Evolutionary conservation across 768 basidiomycete species (phyloP).

Genomic region (Rhodotorula graminis): DNA sequence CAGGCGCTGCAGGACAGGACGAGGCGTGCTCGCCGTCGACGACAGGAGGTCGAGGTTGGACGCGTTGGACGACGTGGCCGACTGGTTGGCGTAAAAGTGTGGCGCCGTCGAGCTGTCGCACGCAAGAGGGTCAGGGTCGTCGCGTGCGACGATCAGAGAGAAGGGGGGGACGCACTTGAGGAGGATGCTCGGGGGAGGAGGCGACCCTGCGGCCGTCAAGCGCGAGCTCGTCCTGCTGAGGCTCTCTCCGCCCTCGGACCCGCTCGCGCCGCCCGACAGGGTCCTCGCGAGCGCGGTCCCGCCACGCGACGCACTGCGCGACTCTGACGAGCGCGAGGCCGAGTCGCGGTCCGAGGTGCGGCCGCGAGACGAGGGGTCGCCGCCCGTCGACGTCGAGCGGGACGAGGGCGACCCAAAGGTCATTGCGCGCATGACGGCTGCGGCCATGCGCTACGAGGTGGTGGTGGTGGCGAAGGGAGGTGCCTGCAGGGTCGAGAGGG

Average conservation of each 20-base stretch:
- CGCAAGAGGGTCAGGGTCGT: background rate
- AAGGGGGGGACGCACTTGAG: conserved; percentile 25
- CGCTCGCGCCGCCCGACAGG: background rate
- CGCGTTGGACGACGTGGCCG: background rate
- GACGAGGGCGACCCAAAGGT: conserved; percentile 23
- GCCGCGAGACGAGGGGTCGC: no score
- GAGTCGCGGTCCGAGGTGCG: background rate
- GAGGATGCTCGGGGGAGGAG: conserved; percentile 17
- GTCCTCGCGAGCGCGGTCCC: background rate
- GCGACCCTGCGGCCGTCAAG: background rate
- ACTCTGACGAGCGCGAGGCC: background rate
- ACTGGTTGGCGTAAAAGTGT: background rate
- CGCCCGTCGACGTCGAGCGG: background rate
- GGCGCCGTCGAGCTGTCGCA: background rate
- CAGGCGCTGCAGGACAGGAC: background rate
- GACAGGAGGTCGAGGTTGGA: background rate
- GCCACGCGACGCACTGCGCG: background rate
- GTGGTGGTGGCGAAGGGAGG: background rate
- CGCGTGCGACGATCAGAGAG: no score
- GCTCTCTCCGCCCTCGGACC: background rate
- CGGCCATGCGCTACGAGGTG: conserved; percentile 9
- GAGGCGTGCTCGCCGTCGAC: background rate
- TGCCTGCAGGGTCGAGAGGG: no score
- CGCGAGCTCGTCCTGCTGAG: conserved; percentile 17
- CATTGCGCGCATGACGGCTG: conserved; percentile 30